Evolutionary conservation across 371 early-diverging fungal genomes (phyloP), one percentile per base, ranked within the genome.

Genomic region (Circinella minor): DNA sequence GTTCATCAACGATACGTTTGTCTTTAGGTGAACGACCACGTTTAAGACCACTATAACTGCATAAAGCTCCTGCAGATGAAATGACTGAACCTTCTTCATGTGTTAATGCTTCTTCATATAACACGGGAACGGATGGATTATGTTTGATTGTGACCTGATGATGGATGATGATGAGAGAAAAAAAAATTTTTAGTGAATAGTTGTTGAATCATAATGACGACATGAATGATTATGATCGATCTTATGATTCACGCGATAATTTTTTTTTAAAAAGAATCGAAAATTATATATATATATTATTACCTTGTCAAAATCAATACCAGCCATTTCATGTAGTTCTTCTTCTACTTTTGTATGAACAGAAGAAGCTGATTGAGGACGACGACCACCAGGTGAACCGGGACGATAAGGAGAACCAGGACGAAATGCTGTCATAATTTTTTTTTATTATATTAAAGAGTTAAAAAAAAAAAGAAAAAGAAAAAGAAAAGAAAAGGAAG

Each of bases 1-100:
- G 80, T 76, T 98, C 98, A 65, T 96, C 96, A 49, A 96, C 98
- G 78, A 98, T 93, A 73, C 99, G 95, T 91, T 98, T 98, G 89
- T 98, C 99, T 79, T 90, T 90, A 72, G 96, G 93, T 75, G 93
- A 84, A 73, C 96, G 89, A 60, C 95, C 95, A 39, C 92, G 97
- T 89, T 97, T 98, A 71, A 86, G 85, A 67, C 98, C 98, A 47
- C 96, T 96, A 71, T 87, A 88, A 47, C 97, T 94, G 73, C 94
- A 93, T 65, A 98, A 86, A 5, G 99, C 99, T 61, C 99, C 99
- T 43, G 93, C 78, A 36, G 95, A 91, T 18, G 97, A 96, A 73
- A 98, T 89, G 67, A 90, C 92, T 7, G 98, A 93, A 60, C 97
- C 99, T 27, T 79, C 77, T 80, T 98, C 99, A 81, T 91, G 87